These are phyloP conservation scores for Eutrema heterophyllum DNA, from an alignment of 345 rosid species.

Conservation along the genomic window DNA sequence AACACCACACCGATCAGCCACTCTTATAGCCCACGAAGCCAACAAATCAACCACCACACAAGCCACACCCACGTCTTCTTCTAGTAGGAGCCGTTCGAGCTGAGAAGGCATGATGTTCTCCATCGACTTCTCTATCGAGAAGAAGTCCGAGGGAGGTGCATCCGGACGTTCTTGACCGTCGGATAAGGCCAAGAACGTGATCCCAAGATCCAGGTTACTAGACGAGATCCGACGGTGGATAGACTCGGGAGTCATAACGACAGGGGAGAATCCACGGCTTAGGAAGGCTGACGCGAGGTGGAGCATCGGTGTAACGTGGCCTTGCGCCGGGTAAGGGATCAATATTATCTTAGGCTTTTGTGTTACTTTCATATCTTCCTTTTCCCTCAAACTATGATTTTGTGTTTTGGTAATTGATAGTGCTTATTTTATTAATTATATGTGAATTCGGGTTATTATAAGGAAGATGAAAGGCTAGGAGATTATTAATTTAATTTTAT, in stretches of 20 bases:
- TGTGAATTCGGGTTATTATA: not conserved
- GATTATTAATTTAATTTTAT: not conserved
- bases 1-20: constrained; percentile 49
- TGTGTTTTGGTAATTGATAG: not conserved
- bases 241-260: constrained; percentile 49
- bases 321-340: constrained; percentile 85
- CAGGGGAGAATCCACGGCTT: constrained; percentile 44
- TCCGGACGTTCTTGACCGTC: constrained; percentile 36
- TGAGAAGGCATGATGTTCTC: constrained; percentile 58
- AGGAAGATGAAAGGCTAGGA: not conserved
- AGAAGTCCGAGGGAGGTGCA: constrained; percentile 45
- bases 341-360: constrained; percentile 40
- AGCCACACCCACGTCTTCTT: constrained; percentile 34
- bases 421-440: not conserved
- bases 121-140: constrained; percentile 54
- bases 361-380: constrained; percentile 15
- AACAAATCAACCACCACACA: constrained; percentile 68
- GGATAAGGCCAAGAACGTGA: constrained; percentile 40
- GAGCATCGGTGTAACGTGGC: constrained; percentile 76
- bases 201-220: constrained; percentile 7
- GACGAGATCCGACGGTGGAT: constrained; percentile 43
- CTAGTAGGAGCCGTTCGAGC: constrained; percentile 40
- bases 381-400: not conserved
- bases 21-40: constrained; percentile 62
- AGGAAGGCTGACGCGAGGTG: constrained; percentile 48